Percentiles rank a stretch among this genome's conserved stretches.
Conservation (phyloP, 2,329 filamentous ascomycete genomes). For the Pseudomassariella vexata region DNA sequence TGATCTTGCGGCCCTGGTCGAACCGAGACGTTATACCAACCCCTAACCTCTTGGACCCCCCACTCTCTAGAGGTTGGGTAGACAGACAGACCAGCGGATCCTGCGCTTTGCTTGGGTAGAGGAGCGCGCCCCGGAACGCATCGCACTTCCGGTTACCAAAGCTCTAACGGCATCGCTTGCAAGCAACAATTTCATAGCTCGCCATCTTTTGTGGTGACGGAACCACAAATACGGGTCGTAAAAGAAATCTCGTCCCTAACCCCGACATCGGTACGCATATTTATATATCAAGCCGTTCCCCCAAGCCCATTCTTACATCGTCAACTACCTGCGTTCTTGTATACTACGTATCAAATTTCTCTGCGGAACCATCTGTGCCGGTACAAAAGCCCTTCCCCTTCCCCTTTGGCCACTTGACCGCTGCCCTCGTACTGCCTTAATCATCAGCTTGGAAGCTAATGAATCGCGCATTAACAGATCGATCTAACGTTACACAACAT, state of each 20-base stretch:
- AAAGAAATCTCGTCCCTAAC: not conserved
- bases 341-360: not conserved
- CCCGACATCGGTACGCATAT: conserved; percentile 4
- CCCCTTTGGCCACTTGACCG: not conserved
- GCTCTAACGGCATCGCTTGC: conserved; percentile 3
- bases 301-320: not conserved
- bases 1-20: conserved; percentile 1
- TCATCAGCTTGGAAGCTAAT: not conserved
- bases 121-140: conserved; percentile 1
- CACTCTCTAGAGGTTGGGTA: not conserved
- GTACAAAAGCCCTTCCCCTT: not conserved
- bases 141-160: conserved; percentile 2
- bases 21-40: not conserved
- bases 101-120: not conserved
- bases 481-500: conserved; percentile 3
- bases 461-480: too few relatives aligned
- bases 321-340: not conserved
- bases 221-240: too few relatives aligned
- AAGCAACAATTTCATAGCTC: not conserved
- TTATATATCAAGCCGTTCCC: not conserved
- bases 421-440: not conserved
- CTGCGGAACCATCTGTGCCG: not conserved
- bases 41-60: not conserved
- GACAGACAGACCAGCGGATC: conserved; percentile 1
- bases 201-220: conserved; percentile 1